Evolutionary conservation across 2,329 filamentous ascomycete genomes (phyloP), one percentile per base, ranked within the genome.

Genomic region (Beauveria rudraprayagi): DNA sequence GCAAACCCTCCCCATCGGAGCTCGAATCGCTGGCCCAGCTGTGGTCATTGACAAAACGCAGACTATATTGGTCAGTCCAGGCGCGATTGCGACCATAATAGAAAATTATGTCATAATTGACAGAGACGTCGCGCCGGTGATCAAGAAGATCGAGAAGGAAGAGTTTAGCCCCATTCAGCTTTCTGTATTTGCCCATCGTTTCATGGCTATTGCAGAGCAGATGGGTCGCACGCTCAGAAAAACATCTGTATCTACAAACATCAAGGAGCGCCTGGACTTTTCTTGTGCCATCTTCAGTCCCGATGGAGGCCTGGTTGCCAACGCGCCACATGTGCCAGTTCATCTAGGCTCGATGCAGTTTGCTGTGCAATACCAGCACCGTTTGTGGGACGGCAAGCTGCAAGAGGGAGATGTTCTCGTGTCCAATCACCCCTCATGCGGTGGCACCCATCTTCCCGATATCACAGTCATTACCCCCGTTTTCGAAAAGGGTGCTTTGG

Each of bases 191-290:
- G 87, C 85, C 0, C 88, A 92, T 70, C 80, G 89, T 3, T 93
- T 93, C 74, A 92, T 92, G 89, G 85, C 87, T 3, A 90, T 92
- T 64, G 90, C 90, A 0, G 90, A 92, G 71, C 89, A 92, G 68
- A 92, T 92, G 89, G 89, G 90, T 0, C 80, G 87, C 56, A 87
- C 88, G 3, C 73, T 93, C n/a, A 88, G 92, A 68, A 91, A 91
- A 74, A 91, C 88, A 0, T 86, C 85, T 65, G 86, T 92, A 16
- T 88, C 83, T 61, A 90, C 87, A 0, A 92, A 92, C 66, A 88
- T 92, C 71, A 89, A 93, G 67, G 90, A 93, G 69, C 82, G 89
- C 3, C 78, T 93, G 1, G 90, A 93, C 69, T 93, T 92, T 69
- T 91, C 87, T 1, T 93, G 90, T 65, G 90, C 90, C 2, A 77